A percentile compares a stretch with the other conserved stretches of the same genome.
Conservation (phyloP, 2,329 filamentous ascomycete genomes). For the Xylaria sp. region DNA sequence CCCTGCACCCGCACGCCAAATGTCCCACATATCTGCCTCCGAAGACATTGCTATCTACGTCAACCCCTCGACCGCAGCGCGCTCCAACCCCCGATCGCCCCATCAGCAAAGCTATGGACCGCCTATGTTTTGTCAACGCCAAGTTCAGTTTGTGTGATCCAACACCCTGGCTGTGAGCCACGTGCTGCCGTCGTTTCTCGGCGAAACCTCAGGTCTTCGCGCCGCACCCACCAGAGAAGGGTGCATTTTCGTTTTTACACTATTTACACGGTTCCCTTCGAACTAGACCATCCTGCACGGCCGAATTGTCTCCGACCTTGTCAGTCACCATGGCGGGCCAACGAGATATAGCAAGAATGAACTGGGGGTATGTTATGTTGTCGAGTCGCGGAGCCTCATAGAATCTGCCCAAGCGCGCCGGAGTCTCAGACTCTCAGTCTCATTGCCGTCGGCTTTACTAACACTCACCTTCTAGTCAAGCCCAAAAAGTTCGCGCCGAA, state of each 20-base stretch:
- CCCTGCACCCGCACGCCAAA: constrained; percentile 22
- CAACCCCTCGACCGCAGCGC: constrained; percentile 23
- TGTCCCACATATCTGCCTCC: constrained; percentile 28
- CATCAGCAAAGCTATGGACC: constrained; percentile 31
- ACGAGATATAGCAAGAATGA: constrained; percentile 26
- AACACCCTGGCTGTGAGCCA: constrained; percentile 28
- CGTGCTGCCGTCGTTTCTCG: constrained; percentile 21
- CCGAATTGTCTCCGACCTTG: not conserved
- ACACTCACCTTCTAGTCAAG: constrained; percentile 21
- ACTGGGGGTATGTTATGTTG: constrained; percentile 32
- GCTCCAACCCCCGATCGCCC: constrained; percentile 19
- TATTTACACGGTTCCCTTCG: constrained; percentile 1
- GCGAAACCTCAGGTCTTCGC: constrained; percentile 13
- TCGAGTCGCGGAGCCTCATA: not conserved
- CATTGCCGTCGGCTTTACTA: constrained; percentile 6
- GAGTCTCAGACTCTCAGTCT: not conserved
- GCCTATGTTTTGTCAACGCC: constrained; percentile 25
- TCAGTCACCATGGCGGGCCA: constrained; percentile 25
- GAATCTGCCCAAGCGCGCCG: not conserved
- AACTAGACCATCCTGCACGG: constrained; percentile 5
- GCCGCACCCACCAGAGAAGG: constrained; percentile 18
- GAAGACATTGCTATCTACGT: constrained; percentile 24
- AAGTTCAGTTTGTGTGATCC: constrained; percentile 33
- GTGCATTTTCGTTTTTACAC: constrained; percentile 13
- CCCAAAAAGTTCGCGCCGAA: constrained; percentile 29